These are phyloP conservation scores for Pilobolus umbonatus DNA, from an alignment of 192 early-diverging fungal species.

Conservation along the genomic window DNA sequence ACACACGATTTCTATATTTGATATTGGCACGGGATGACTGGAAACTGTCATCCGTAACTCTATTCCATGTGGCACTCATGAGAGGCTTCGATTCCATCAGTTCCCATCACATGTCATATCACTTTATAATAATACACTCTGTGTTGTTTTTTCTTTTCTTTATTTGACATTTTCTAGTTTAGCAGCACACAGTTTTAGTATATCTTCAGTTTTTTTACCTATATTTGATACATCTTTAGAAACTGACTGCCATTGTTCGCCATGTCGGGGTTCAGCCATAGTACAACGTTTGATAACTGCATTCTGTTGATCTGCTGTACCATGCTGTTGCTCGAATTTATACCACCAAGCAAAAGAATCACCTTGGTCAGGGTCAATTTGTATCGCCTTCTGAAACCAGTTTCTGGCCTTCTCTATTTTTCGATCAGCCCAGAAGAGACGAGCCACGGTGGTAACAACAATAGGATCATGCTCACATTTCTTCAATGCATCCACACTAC, in stretches of 20 bases:
- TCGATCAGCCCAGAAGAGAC: conserved; percentile 91
- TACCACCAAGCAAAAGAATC: conserved; percentile 96
- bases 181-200: conserved; percentile 40
- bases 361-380: conserved; percentile 81
- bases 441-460: conserved; percentile 76
- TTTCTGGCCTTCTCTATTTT: conserved; percentile 89
- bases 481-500: conserved; percentile 87
- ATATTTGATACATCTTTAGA: conserved; percentile 74
- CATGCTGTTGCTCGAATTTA: conserved; percentile 84
- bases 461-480: conserved; percentile 82
- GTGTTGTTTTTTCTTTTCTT: not conserved
- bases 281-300: conserved; percentile 65
- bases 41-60: no score
- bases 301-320: conserved; percentile 48
- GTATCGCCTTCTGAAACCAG: conserved; percentile 85
- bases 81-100: no score
- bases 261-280: conserved; percentile 82
- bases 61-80: no score
- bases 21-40: no score
- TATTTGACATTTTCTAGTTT: conserved; percentile 24
- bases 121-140: not conserved
- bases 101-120: no score
- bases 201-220: conserved; percentile 63
- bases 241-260: conserved; percentile 78
- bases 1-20: no score